Conservation (phyloP, 805 yeast species). For the Schwanniomyces yamadae region DNA sequence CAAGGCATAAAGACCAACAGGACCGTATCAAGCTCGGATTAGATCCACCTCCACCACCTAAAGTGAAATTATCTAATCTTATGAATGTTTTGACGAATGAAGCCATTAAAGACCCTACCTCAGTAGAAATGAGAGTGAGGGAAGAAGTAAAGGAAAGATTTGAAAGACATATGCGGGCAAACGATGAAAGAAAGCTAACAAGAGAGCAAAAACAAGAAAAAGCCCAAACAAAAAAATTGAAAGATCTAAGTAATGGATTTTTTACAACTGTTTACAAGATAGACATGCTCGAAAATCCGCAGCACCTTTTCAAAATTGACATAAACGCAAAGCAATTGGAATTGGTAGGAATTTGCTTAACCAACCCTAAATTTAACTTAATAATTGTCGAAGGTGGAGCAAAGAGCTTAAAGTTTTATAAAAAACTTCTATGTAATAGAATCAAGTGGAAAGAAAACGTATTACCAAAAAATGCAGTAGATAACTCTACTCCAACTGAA, state of each 20-base stretch:
- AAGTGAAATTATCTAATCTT: constrained; percentile 78
- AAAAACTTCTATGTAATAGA: constrained; percentile 56
- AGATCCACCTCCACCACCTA: constrained; percentile 86
- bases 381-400: constrained; percentile 76
- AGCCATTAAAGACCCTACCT: constrained; percentile 85
- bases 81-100: constrained; percentile 85
- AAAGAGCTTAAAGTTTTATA: constrained; percentile 59
- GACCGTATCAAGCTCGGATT: constrained; percentile 78
- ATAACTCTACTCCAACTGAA: constrained; percentile 4
- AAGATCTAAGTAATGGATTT: constrained; percentile 52
- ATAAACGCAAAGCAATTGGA: constrained; percentile 74
- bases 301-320: constrained; percentile 72
- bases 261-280: constrained; percentile 60
- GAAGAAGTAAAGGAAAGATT: constrained; percentile 65
- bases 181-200: constrained; percentile 60
- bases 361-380: constrained; percentile 48
- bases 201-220: constrained; percentile 59
- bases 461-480: constrained; percentile 22
- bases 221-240: constrained; percentile 39
- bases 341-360: constrained; percentile 61
- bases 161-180: constrained; percentile 55
- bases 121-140: constrained; percentile 70
- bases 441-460: constrained; percentile 68
- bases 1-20: constrained; percentile 64
- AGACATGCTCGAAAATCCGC: constrained; percentile 54